These are phyloP conservation scores for Giardia muris DNA, from an alignment of 208 protist genomes.

Conservation along the genomic window DNA sequence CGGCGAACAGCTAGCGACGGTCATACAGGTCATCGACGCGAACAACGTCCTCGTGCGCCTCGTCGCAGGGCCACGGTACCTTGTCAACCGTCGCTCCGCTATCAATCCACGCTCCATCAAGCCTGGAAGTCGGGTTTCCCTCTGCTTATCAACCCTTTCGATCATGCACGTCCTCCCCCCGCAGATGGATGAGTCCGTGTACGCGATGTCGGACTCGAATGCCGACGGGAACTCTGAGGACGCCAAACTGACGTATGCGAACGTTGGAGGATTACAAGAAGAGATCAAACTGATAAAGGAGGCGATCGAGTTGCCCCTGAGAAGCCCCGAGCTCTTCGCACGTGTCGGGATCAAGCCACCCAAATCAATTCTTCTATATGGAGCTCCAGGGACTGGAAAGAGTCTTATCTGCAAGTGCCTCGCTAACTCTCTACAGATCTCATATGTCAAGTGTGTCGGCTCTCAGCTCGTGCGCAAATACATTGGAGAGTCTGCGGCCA, in stretches of 20 bases:
- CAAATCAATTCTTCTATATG: slow-evolving; percentile 34
- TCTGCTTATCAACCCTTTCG: slow-evolving; percentile 28
- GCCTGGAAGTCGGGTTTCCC: slow-evolving; percentile 33
- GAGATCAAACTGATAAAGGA: slow-evolving; percentile 94
- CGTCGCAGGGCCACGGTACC: slow-evolving; percentile 2
- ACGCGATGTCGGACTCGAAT: slow-evolving; percentile 27
- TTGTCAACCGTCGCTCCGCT: background rate
- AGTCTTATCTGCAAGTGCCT: slow-evolving; percentile 86
- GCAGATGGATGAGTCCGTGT: slow-evolving; percentile 35
- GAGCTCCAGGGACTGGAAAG: slow-evolving; percentile 48
- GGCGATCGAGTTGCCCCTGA: slow-evolving; percentile 95
- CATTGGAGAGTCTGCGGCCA: slow-evolving; percentile 88
- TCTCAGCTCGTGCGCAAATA: slow-evolving; percentile 92
- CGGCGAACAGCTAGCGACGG: background rate
- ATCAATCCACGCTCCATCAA: background rate
- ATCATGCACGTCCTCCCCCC: slow-evolving; percentile 41
- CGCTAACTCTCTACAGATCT: slow-evolving; percentile 85
- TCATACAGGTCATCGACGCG: background rate
- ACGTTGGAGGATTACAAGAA: slow-evolving; percentile 96
- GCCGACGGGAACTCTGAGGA: background rate
- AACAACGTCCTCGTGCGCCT: background rate
- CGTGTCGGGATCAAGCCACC: slow-evolving; percentile 18
- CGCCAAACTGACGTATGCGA: slow-evolving; percentile 34
- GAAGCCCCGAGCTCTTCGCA: slow-evolving; percentile 65
- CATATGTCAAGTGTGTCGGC: slow-evolving; percentile 94